phyloP scores from a whole-genome alignment of 192 early-diverging fungal species.

The Cladochytrium replicatum region DNA sequence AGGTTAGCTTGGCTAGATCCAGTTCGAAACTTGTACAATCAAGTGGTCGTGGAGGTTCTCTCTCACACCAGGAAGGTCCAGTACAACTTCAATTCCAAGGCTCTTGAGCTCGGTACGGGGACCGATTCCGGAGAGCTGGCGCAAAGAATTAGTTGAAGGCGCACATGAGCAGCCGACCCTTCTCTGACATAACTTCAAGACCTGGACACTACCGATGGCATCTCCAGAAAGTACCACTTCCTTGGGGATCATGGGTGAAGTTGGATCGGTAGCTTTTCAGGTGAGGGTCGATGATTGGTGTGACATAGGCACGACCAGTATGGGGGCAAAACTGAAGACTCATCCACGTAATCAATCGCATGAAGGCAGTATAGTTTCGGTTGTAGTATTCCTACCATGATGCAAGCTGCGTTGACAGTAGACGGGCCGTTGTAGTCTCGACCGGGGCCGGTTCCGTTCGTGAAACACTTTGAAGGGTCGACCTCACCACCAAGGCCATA shows the following conservation, averaged over 20 bases:
- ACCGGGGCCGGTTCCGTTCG: too few relatives aligned
- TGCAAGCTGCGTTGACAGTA: too few relatives aligned
- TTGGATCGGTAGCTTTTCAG: constrained; percentile 1
- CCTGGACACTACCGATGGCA: constrained; percentile 4
- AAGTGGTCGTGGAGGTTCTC: constrained; percentile 14
- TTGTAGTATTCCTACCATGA: too few relatives aligned
- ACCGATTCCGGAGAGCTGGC: constrained; percentile 5
- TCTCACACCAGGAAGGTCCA: constrained; percentile 15
- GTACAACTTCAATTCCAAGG: constrained; percentile 3
- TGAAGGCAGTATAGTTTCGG: too few relatives aligned
- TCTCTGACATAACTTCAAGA: constrained; percentile 13
- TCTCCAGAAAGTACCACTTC: constrained; percentile 9
- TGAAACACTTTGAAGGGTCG: too few relatives aligned
- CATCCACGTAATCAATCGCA: too few relatives aligned
- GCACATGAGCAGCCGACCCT: too few relatives aligned
- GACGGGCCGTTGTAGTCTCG: too few relatives aligned
- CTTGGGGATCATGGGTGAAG: constrained; percentile 7
- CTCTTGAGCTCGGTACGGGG: not conserved
- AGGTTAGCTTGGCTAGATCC: constrained; percentile 6
- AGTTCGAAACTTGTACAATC: not conserved
- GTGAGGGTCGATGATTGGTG: constrained; percentile 1
- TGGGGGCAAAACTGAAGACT: too few relatives aligned
- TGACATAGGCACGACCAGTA: not conserved
- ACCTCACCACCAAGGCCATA: too few relatives aligned
- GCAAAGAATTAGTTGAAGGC: too few relatives aligned